Evolutionary conservation across 108 stramenopile species (phyloP), one percentile per base, ranked within the genome.

Genomic region (Fistulifera pelliculosa): DNA sequence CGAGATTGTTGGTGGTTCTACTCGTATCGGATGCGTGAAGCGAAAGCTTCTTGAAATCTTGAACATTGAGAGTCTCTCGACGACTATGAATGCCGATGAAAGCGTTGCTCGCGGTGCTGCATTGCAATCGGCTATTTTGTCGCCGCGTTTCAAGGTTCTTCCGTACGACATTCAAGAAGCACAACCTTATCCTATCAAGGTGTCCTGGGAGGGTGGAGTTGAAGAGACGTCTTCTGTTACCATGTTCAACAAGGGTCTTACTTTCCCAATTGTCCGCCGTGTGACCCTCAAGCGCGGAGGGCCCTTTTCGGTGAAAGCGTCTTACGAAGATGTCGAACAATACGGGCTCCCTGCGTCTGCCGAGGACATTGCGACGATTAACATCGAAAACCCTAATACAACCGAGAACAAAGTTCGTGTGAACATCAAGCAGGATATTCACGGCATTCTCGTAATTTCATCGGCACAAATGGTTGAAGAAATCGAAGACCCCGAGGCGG

Each of bases 31-130:
- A 42, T 74, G 81, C 62, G 76, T 94, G 45, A 99, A 99, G 85
- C 60, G 76, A 22, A 69, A 71, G 35, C 62, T 99, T 27, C 56
- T 77, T 25, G 68, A 59, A 19, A 67, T 93, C 47, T 73, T 99
- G 41, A 67, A 67, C 19, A 45, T 31, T 16, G 19, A 23, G 13
- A 66, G 53, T 4, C 73, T 99, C 14, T 86, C 81, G 25, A 96
- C 95, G 16, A 97, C 97, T 49, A 89, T 97, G 80, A 99, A 99
- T 77, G 95, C 96, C 22, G 97, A 98, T 64, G 99, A 99, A 77
- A 85, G 93, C 48, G 94, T 97, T 24, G 83, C 93, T 52, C 70
- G 96, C 45, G 99, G 99, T 52, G 90, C 89, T 58, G 97, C 97
- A 8, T 73, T 99, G 54, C 94, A 94, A 60, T 89, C 86, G 50